A percentile compares a stretch with the other conserved stretches of the same genome.
Conservation (phyloP, 768 basidiomycete genomes). For the Leucosporidium yakuticum region DNA sequence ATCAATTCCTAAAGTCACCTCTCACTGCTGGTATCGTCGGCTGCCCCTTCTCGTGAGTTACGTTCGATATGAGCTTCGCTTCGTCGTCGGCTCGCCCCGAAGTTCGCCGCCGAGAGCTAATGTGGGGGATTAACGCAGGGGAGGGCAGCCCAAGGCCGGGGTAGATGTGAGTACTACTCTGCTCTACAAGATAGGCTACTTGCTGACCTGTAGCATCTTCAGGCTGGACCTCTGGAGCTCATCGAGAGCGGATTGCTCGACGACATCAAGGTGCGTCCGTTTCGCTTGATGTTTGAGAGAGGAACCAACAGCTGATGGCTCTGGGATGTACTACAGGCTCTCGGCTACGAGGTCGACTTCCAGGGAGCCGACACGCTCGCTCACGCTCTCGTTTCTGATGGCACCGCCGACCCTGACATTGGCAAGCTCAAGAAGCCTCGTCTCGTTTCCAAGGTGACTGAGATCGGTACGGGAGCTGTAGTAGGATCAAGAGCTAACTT, state of each 20-base stretch:
- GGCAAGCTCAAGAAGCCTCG: constrained; percentile 86
- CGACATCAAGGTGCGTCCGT: constrained; percentile 29
- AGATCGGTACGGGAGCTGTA: neutral
- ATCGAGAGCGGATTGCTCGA: constrained; percentile 73
- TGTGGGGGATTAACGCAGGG: constrained; percentile 33
- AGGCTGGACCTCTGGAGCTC: constrained; percentile 74
- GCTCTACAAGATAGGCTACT: neutral
- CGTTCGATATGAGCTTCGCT: neutral
- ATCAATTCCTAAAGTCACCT: constrained; percentile 47
- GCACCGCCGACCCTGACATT: constrained; percentile 66
- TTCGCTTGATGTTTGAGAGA: too few species aligned
- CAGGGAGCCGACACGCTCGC: constrained; percentile 51
- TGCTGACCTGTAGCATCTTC: constrained; percentile 36
- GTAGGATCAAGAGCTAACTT: neutral
- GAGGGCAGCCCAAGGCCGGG: constrained; percentile 62
- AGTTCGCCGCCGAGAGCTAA: neutral
- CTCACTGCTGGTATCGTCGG: constrained; percentile 86
- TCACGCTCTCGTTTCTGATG: constrained; percentile 37
- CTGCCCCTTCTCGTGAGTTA: constrained; percentile 82
- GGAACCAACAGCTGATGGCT: too few species aligned
- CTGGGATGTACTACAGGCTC: constrained; percentile 34
- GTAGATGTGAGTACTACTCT: constrained; percentile 54
- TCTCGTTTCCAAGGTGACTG: constrained; percentile 58
- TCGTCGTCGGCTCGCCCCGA: neutral
- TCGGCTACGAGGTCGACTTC: constrained; percentile 86